These are phyloP conservation scores for Camelina hispida DNA, from an alignment of 345 rosid species.

Conservation along the genomic window DNA sequence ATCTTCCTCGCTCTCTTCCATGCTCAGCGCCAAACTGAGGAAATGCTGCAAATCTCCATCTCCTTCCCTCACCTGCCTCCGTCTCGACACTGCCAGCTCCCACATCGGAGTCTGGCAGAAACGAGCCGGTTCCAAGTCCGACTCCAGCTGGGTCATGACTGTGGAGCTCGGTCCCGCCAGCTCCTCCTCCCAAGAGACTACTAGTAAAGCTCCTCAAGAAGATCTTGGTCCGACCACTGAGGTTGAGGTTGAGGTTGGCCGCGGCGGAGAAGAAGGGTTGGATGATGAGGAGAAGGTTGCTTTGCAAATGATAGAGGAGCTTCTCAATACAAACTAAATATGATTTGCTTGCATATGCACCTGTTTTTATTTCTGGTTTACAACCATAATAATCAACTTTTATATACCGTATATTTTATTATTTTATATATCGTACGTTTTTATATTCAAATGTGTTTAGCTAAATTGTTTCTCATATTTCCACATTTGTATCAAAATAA, in stretches of 20 bases:
- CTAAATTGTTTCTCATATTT: constrained; percentile 18
- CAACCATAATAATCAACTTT: constrained; percentile 25
- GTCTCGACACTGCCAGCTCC: constrained; percentile 75
- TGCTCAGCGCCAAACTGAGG: constrained; percentile 62
- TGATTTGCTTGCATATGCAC: constrained; percentile 19
- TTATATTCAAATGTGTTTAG: constrained; percentile 5
- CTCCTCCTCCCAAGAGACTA: constrained; percentile 21
- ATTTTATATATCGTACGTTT: not conserved
- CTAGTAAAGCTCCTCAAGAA: constrained; percentile 25
- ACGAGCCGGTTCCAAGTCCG: constrained; percentile 65
- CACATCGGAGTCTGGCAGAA: constrained; percentile 89
- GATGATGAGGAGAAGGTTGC: constrained; percentile 76
- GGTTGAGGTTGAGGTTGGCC: constrained; percentile 15
- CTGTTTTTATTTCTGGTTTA: constrained; percentile 33
- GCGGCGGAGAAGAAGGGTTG: constrained; percentile 39
- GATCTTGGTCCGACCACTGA: constrained; percentile 27
- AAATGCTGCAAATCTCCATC: constrained; percentile 68
- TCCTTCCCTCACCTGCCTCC: constrained; percentile 75
- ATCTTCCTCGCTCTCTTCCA: constrained; percentile 53
- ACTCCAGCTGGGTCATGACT: constrained; percentile 80
- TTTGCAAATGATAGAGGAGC: constrained; percentile 95
- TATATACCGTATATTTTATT: constrained; percentile 20
- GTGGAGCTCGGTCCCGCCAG: constrained; percentile 57
- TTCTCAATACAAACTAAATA: constrained; percentile 69
- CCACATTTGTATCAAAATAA: constrained; percentile 32